These are phyloP conservation scores for Macadamia integrifolia DNA, from an alignment of 164 flowering plant genomes.

Conservation along the genomic window DNA sequence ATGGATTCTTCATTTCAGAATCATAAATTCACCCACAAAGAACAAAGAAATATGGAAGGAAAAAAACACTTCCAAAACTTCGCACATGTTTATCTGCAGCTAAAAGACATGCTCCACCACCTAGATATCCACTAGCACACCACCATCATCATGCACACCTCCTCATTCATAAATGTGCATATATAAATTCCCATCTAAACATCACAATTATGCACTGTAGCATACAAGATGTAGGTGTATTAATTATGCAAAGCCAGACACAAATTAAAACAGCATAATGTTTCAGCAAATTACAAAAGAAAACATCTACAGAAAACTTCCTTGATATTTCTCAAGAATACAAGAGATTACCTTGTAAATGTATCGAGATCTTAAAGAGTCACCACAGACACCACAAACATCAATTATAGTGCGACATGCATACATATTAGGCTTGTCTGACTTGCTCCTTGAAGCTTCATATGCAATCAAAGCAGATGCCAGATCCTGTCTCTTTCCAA, in stretches of 20 bases:
- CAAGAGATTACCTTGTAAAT: conserved; percentile 66
- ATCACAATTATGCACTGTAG: neutral
- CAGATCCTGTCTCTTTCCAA: conserved; percentile 76
- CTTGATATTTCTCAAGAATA: neutral
- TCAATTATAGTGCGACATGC: conserved; percentile 73
- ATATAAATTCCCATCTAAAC: neutral
- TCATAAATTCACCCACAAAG: too few species aligned
- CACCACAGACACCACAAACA: conserved; percentile 77
- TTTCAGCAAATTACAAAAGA: neutral
- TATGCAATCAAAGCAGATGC: conserved; percentile 61
- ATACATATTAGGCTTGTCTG: conserved; percentile 58
- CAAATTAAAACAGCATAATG: neutral
- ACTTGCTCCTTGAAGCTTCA: conserved; percentile 51
- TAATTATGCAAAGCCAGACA: neutral
- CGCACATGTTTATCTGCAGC: neutral
- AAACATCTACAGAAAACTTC: neutral
- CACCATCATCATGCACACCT: neutral
- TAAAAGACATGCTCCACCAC: neutral
- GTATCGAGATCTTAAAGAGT: conserved; percentile 56
- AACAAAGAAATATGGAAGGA: too few species aligned
- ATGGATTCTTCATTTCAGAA: too few species aligned
- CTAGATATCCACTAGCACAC: neutral
- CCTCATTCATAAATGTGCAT: neutral
- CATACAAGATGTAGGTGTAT: neutral
- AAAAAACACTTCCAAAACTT: too few species aligned